Conservation (phyloP, 805 yeast genomes). For the Candida piceae region DNA sequence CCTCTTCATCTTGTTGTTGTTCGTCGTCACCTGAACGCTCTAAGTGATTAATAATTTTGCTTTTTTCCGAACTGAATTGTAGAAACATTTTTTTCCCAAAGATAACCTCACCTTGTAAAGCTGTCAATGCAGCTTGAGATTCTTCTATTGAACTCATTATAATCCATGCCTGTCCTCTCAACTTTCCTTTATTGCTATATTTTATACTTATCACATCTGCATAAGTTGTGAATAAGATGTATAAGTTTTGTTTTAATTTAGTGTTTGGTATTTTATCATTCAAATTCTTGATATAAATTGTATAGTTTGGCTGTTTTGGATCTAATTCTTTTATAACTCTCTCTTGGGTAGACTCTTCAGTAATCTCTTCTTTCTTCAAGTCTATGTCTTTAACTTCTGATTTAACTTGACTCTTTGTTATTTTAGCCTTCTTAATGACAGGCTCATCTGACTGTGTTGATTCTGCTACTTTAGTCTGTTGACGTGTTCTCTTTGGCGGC, state of each 20-base stretch:
- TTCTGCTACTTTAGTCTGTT: no score
- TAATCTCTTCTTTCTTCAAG: slow-evolving; percentile 1
- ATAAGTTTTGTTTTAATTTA: slow-evolving; percentile 48
- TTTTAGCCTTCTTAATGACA: no score
- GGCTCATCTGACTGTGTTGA: no score
- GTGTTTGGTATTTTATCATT: slow-evolving; percentile 47
- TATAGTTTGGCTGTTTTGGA: slow-evolving; percentile 24
- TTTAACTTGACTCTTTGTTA: no score
- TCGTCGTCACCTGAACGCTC: no score
- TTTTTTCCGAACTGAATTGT: slow-evolving; percentile 36
- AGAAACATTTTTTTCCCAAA: slow-evolving; percentile 49
- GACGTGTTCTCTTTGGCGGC: no score
- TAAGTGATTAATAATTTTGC: slow-evolving; percentile 20
- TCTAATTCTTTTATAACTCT: not conserved
- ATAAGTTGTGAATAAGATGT: slow-evolving; percentile 53
- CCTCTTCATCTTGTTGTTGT: no score
- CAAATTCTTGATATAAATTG: slow-evolving; percentile 55
- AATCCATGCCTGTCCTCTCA: slow-evolving; percentile 67
- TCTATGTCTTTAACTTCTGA: no score
- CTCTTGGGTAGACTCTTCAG: not conserved
- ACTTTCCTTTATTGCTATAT: slow-evolving; percentile 36
- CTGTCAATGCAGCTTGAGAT: slow-evolving; percentile 46
- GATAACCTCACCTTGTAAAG: slow-evolving; percentile 42
- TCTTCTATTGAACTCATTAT: slow-evolving; percentile 43
- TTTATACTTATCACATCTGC: slow-evolving; percentile 59